Evolutionary conservation across 139 green algal species (phyloP).

Genomic region (Tetradesmus lagerheimii): DNA sequence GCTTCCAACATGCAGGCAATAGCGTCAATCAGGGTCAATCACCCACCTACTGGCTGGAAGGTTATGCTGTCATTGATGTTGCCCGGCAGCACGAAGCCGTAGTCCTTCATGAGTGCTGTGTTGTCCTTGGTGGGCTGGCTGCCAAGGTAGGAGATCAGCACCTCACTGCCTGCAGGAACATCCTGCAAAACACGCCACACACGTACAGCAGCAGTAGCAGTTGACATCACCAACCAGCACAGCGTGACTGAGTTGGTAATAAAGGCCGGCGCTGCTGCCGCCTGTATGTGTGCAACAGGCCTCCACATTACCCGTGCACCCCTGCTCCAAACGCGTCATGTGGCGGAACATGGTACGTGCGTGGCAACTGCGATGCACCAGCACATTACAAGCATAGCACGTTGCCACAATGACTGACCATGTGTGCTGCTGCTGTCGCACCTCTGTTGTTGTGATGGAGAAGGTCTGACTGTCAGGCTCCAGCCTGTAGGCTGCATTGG

Average conservation of each 20-base stretch:
- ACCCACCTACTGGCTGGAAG: conserved; percentile 35
- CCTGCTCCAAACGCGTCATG: too few species aligned
- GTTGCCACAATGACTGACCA: too few species aligned
- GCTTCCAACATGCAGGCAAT: neutral
- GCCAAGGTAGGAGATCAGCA: conserved; percentile 61
- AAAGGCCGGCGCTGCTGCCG: neutral
- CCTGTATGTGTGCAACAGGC: neutral
- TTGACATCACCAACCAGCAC: too few species aligned
- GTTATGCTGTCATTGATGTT: conserved; percentile 55
- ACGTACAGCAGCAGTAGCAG: neutral
- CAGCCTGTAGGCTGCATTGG: conserved; percentile 58
- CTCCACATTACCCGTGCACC: too few species aligned
- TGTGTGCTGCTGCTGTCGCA: neutral
- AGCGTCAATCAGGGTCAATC: neutral
- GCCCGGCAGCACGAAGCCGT: conserved; percentile 59
- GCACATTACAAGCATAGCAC: too few species aligned
- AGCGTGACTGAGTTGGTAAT: neutral
- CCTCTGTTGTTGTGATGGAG: conserved; percentile 40
- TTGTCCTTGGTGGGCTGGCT: conserved; percentile 48
- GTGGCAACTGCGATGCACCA: too few species aligned
- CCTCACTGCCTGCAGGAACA: conserved; percentile 51
- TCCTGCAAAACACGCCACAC: conserved; percentile 46
- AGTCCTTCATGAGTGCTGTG: conserved; percentile 56
- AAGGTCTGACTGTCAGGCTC: conserved; percentile 46
- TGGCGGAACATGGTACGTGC: too few species aligned